Conservation (phyloP, 306 rosid genomes). For the Benincasa hispida region DNA sequence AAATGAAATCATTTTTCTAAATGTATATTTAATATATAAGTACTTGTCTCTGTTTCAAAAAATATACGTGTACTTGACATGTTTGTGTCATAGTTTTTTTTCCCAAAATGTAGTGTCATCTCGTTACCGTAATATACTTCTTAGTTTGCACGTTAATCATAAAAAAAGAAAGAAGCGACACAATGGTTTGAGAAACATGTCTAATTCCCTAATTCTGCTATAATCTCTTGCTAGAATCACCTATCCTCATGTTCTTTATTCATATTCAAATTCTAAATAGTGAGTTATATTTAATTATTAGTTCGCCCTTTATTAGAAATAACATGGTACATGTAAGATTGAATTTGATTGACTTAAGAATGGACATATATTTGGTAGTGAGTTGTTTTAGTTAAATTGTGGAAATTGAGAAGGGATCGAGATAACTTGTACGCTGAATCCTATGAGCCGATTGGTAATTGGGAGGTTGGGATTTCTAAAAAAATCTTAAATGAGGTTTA, state of each 20-base stretch:
- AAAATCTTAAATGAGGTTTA: not conserved
- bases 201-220: not conserved
- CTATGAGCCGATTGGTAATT: not conserved
- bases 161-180: not conserved
- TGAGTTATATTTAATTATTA: not conserved
- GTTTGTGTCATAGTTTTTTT: not conserved
- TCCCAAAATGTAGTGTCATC: not conserved
- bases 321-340: not conserved
- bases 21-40: not conserved
- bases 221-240: not conserved
- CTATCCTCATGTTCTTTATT: not conserved
- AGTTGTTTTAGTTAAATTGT: no score
- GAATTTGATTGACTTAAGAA: not conserved
- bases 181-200: not conserved
- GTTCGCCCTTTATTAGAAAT: not conserved
- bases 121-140: not conserved
- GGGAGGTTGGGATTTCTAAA: not conserved
- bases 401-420: not conserved
- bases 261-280: not conserved
- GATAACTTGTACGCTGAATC: not conserved
- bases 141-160: not conserved
- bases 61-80: not conserved
- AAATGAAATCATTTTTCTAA: not conserved
- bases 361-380: not conserved
- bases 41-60: no score